Evolutionary conservation across 2,329 filamentous ascomycete genomes (phyloP).

Genomic region (Talaromyces sp.): DNA sequence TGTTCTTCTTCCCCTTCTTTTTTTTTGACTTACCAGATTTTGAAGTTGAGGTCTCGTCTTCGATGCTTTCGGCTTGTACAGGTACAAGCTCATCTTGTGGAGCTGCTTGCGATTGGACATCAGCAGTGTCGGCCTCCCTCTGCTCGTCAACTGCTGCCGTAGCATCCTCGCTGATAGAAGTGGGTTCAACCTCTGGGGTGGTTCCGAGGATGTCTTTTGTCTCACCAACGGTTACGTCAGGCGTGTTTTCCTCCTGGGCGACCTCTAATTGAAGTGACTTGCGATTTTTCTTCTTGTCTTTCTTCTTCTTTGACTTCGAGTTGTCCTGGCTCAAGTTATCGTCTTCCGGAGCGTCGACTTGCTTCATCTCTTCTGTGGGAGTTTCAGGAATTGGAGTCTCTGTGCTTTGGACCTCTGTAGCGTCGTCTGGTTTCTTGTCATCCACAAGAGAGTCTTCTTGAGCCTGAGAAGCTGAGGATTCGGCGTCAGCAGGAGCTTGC

Average conservation of each 20-base stretch:
- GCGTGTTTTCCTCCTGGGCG: not conserved
- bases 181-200: not conserved
- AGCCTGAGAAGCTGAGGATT: not conserved
- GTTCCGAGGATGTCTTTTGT: not conserved
- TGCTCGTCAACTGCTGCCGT: not conserved
- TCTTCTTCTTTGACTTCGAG: slow-evolving; percentile 24
- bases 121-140: not conserved
- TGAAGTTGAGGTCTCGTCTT: not conserved
- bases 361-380: not conserved
- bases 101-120: not conserved
- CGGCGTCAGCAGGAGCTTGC: not conserved
- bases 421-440: not conserved
- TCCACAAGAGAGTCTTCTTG: not conserved
- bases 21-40: slow-evolving; percentile 21
- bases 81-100: not conserved
- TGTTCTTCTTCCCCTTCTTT: slow-evolving; percentile 37
- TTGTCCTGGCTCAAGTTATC: slow-evolving; percentile 1
- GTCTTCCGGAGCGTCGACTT: not conserved
- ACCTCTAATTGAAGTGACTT: slow-evolving; percentile 10
- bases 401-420: not conserved
- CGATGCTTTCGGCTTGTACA: not conserved
- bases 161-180: not conserved
- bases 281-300: slow-evolving; percentile 38
- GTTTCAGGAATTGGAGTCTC: not conserved
- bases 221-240: not conserved